phyloP scores from a whole-genome alignment of 2,329 filamentous ascomycete species.

The Aureobasidium melanogenum region DNA sequence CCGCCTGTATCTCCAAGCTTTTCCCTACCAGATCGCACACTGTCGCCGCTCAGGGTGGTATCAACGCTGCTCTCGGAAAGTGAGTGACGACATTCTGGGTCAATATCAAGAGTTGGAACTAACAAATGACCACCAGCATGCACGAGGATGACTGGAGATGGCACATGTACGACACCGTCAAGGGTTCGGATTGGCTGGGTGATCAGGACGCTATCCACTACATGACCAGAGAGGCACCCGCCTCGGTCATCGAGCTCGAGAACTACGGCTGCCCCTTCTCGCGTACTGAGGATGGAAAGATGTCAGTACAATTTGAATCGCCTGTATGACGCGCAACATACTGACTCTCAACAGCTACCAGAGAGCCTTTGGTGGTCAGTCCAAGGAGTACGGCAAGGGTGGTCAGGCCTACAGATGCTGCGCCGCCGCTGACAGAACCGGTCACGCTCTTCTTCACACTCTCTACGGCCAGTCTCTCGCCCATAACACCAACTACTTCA shows the following conservation, averaged over 20 bases:
- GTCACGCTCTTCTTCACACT: constrained; percentile 94
- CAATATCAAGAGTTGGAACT: constrained; percentile 6
- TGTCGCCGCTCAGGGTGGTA: constrained; percentile 67
- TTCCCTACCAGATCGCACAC: constrained; percentile 82
- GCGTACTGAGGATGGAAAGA: constrained; percentile 90
- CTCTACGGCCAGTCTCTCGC: constrained; percentile 94
- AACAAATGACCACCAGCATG: constrained; percentile 48
- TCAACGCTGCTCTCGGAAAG: constrained; percentile 82
- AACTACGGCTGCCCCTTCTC: constrained; percentile 97
- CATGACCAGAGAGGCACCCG: constrained; percentile 91
- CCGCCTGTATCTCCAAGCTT: constrained; percentile 76
- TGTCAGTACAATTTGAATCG: constrained; percentile 29
- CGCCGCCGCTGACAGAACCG: constrained; percentile 91
- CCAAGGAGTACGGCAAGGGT: constrained; percentile 88
- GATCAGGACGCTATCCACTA: constrained; percentile 98
- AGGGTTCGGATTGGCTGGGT: constrained; percentile 94
- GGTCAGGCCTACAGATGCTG: constrained; percentile 97
- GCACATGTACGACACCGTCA: constrained; percentile 99
- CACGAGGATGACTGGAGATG: constrained; percentile 97
- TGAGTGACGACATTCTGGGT: constrained; percentile 21
- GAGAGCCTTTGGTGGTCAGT: constrained; percentile 96
- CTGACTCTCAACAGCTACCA: constrained; percentile 58
- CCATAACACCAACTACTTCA: constrained; percentile 99
- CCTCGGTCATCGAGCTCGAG: constrained; percentile 88
- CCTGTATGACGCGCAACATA: too few species aligned